Evolutionary conservation across 1,284 basidiomycete species (phyloP).

Genomic region (Phellopilus nigrolimitatus): DNA sequence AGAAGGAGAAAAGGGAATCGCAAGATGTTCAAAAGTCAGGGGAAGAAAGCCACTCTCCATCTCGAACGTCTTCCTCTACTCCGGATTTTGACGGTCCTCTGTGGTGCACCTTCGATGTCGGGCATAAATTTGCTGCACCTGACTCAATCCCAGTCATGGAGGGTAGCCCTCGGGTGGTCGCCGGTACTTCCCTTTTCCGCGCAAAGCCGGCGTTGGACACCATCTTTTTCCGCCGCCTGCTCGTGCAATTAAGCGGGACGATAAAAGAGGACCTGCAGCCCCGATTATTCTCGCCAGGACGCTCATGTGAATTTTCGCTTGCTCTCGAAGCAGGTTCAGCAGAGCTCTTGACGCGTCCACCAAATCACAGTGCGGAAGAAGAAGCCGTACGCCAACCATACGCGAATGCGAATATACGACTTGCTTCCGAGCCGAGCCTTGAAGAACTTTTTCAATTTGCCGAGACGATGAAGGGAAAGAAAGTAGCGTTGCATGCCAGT

Average conservation of each 20-base stretch:
- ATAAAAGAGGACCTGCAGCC: constrained; percentile 46
- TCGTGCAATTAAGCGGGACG: constrained; percentile 62
- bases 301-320: constrained; percentile 51
- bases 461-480: constrained; percentile 76
- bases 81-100: constrained; percentile 29
- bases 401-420: constrained; percentile 36
- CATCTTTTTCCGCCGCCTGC: constrained; percentile 58
- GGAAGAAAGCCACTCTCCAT: constrained; percentile 24
- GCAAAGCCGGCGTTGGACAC: constrained; percentile 55
- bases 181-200: constrained; percentile 29
- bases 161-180: background rate
- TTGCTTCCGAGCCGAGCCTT: constrained; percentile 68
- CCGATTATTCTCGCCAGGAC: constrained; percentile 39
- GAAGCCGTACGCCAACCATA: constrained; percentile 43
- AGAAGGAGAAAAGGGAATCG: constrained; percentile 23
- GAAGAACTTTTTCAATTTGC: constrained; percentile 75
- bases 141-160: background rate
- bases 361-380: constrained; percentile 36
- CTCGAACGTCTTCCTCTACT: constrained; percentile 24
- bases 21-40: constrained; percentile 17
- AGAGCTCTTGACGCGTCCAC: constrained; percentile 29
- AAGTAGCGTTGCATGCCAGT: constrained; percentile 77
- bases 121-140: constrained; percentile 33
- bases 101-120: constrained; percentile 56
- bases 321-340: constrained; percentile 51